Evolutionary conservation across 495 filamentous ascomycete species (phyloP), one percentile per base, ranked within the genome.

Genomic region (Aspergillus sclerotiicarbonarius): DNA sequence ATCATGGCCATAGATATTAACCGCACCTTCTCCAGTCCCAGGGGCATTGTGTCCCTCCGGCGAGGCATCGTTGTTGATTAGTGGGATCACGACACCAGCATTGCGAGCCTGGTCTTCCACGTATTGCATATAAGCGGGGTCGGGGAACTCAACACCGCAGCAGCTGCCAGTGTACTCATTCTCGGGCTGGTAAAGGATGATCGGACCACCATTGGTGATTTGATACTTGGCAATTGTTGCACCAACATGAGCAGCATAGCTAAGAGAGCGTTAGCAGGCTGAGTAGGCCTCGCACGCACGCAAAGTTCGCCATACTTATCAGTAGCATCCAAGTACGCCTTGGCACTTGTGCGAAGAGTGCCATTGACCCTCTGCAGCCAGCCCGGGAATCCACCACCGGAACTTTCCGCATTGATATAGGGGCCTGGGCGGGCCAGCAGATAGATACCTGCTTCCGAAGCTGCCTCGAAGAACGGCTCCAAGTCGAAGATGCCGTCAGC

Each of bases 1-100:
- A 64, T 92, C 88, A 64, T 89, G 84, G 1, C 89, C 88, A 61
- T 93, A 93, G 37, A 93, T 90, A 67, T 92, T 87, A 13, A 88
- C 85, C 43, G 81, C 80, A 0, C 86, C 87, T 15, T 69, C 62
- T 1, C 84, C 83, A 4, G 80, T 84, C 1, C 84, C 87, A 13
- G 89, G 87, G n/a, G 80, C 83, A 61, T 88, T 84, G 61, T 85
- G 73, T 3, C 87, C 89, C 6, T 66, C 57, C 8, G 78, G 62
- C 46, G 57, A 70, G 5, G 84, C 87, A 71, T 94, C 90, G 57
- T 94, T 94, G 69, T 71, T 89, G 48, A 92, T 89, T 51, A 90
- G 79, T 1, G 90, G 90, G 0, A 92, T 81, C 0, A 90, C 78
- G 39, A 94, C 81, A 0, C 89, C 87, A 15, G 85, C 87, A 32